Conservation (phyloP, 805 yeast species). For the Teunomyces atbi region DNA sequence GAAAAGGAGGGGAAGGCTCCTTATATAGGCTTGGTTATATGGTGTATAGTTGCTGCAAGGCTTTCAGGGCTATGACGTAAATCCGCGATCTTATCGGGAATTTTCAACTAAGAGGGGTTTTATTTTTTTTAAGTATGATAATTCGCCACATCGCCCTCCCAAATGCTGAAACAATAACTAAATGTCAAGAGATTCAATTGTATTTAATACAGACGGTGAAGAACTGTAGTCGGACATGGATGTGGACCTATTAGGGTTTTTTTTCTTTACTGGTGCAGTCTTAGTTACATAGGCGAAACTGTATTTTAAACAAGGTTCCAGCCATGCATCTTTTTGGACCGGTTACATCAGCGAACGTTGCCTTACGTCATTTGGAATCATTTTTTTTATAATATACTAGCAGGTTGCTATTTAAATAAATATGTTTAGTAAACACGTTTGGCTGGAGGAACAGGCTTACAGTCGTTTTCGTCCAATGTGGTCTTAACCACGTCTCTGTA, state of each 20-base stretch:
- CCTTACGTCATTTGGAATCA: neutral
- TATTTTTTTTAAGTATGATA: too few species aligned
- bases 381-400: neutral
- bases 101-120: neutral
- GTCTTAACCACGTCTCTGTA: slow-evolving; percentile 83
- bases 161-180: too few species aligned
- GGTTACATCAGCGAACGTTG: neutral
- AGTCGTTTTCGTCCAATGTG: slow-evolving; percentile 88
- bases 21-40: neutral
- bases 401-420: slow-evolving; percentile 3
- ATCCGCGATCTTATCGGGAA: neutral
- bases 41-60: neutral
- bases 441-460: slow-evolving; percentile 96
- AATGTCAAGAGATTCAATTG: too few species aligned
- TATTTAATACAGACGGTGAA: too few species aligned
- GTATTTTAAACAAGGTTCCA: neutral
- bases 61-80: neutral
- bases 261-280: neutral
- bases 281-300: neutral
- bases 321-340: neutral
- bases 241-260: neutral
- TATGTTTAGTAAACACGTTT: slow-evolving; percentile 77
- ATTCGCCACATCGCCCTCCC: too few species aligned
- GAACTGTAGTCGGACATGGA: too few species aligned
- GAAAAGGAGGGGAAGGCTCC: neutral